Base-by-base conservation (phyloP, 331 rosid species). In the Rosa hybrid region DNA sequence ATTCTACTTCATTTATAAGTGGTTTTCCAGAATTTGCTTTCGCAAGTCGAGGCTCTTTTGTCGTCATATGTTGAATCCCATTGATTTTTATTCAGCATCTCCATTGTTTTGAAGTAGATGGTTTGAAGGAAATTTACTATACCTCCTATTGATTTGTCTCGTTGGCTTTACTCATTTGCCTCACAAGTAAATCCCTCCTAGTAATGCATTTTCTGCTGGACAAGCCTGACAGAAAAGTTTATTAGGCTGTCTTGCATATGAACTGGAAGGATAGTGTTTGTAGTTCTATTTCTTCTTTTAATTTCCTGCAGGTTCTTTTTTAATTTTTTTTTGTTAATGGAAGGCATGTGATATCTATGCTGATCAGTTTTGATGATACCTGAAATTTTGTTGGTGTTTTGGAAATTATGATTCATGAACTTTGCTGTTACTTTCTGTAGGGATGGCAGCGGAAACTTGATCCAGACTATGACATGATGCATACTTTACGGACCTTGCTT, bases 401-500 rank as follows among this genome's bases (percentile, higher is more conserved):
- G 63, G 63, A 57, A 7, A 54, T 54, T 14, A 18, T 54, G 4
- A n/a, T 67, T 38, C 44, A n/a, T 67, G 45, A 67, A 67, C 42
- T 2, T 18, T 30, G 73, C 6, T 56, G 27, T 57, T 72, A 27
- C 74, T 63, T 23, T 34, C 25, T 23, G 11, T 63, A 90, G 97
- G 97, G 97, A 14, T 90, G 97, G 93, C 94, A 92, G 83, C 83
- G 92, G 65, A 90, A 88, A 85, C 94, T 92, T 69, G 94, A 92
- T 81, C 97, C 94, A 23, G 89, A 81, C 25, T 92, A 90, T 67
- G 87, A 92, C 68, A 88, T 90, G 80, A 38, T 92, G 86, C 77
- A 86, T 27, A 83, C 92, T 7, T 76, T 89, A 83, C 89, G 75
- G 17, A 62, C 90, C 7, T 80, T 90, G 83, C 88, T 92, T 34